These are phyloP conservation scores for Hypoxylon sp. DNA, from an alignment of 2,329 filamentous ascomycete species.

Conservation along the genomic window DNA sequence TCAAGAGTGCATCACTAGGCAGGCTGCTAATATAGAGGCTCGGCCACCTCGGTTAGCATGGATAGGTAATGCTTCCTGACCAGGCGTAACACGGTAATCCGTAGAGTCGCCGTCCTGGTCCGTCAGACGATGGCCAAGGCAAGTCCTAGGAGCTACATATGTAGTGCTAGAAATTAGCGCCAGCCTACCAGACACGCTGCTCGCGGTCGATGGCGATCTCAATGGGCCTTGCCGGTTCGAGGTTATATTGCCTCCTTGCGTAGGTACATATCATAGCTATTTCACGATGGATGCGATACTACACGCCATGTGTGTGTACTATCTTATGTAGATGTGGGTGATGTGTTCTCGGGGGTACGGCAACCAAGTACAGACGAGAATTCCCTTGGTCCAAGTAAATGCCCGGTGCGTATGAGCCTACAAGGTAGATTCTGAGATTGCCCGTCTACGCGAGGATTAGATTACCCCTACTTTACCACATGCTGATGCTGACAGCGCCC, in stretches of 20 bases:
- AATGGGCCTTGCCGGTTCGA: slow-evolving; percentile 20
- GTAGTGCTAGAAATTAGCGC: background rate
- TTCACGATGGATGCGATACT: slow-evolving; percentile 20
- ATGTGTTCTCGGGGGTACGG: slow-evolving; percentile 16
- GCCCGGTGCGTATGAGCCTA: too few species aligned
- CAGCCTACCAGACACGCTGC: background rate
- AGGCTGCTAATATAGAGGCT: slow-evolving; percentile 8
- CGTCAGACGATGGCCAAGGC: slow-evolving; percentile 19
- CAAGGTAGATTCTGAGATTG: slow-evolving; percentile 26
- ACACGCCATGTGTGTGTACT: slow-evolving; percentile 4
- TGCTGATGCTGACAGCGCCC: slow-evolving; percentile 25
- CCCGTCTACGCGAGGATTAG: slow-evolving; percentile 22
- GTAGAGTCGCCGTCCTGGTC: background rate
- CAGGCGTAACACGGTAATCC: slow-evolving; percentile 2
- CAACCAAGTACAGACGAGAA: slow-evolving; percentile 8
- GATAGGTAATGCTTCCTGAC: slow-evolving; percentile 19
- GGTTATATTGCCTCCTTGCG: slow-evolving; percentile 14
- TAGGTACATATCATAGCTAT: slow-evolving; percentile 21
- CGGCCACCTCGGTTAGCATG: slow-evolving; percentile 27
- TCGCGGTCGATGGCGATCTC: slow-evolving; percentile 15
- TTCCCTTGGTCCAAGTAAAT: slow-evolving; percentile 22
- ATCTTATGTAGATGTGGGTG: slow-evolving; percentile 2
- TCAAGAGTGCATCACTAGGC: slow-evolving; percentile 11
- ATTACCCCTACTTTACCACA: slow-evolving; percentile 26
- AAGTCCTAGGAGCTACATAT: background rate